Conservation (phyloP, 179 eudicot species). For the Beta corolliflora region DNA sequence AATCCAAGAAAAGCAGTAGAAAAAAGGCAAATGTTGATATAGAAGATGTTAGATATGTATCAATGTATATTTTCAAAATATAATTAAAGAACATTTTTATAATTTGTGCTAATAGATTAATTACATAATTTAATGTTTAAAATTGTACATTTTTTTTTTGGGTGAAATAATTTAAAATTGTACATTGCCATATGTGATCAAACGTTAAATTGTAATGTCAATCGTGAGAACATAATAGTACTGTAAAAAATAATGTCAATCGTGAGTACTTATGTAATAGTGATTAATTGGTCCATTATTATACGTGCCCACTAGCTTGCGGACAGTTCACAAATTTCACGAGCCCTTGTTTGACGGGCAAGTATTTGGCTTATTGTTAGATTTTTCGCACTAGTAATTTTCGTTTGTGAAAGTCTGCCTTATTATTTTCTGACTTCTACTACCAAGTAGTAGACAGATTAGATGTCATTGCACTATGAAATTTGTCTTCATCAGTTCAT, state of each 20-base stretch:
- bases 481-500: not conserved
- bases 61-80: too few species aligned
- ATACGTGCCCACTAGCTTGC: not conserved
- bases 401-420: not conserved
- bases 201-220: too few species aligned
- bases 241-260: not conserved
- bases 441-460: not conserved
- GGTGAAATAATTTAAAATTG: too few species aligned
- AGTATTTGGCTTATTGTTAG: not conserved
- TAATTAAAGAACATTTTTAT: too few species aligned
- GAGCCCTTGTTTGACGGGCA: conserved; percentile 5
- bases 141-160: too few species aligned
- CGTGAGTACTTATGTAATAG: not conserved
- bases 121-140: too few species aligned
- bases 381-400: not conserved
- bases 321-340: conserved; percentile 9
- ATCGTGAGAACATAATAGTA: too few species aligned
- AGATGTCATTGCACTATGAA: not conserved
- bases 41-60: too few species aligned
- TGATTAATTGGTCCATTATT: not conserved
- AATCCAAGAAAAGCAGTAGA: too few species aligned
- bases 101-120: too few species aligned
- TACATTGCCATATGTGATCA: too few species aligned
- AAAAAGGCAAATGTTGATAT: too few species aligned
- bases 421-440: not conserved